Base-by-base conservation (phyloP, 805 yeast species). In the Phaffomyces thermotolerans region DNA sequence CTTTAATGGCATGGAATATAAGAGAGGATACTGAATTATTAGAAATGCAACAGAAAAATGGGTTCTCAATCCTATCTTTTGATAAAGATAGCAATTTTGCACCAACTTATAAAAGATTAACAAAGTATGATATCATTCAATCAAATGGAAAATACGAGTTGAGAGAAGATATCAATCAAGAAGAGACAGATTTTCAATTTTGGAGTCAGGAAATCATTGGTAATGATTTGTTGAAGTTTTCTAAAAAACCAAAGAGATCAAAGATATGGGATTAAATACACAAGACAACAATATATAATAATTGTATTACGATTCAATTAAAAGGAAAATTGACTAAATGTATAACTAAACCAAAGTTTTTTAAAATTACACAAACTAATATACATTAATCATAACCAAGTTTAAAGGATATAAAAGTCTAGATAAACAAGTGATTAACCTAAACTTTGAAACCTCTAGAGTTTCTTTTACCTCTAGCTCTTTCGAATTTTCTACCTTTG, bases 401-500 rank as follows among this genome's bases (percentile, higher is more conserved):
- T 43, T 25, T 29, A 40, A 29, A 34, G 42, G 31, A 14, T 14
- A 34, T 24, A 41, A 40, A 44, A 36, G 10, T 20, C 36, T 15
- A 43, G 22, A 24, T 17, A 41, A 33, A 36, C 31, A 20, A 14
- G 36, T 35, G 43, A 39, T 39, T 55, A 56, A 52, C 55, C 88
- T 91, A 93, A 78, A 93, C 99, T 86, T 93, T 93, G 99, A 93
- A 93, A 80, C 96, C 99, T 84, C 95, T 89, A 62, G 98, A 90
- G 73, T 79, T 84, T 80, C 99, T 83, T 76, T 84, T 95, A 84
- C 99, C 99, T 87, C 99, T 93, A 67, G 97, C 99, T 78, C 93
- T 89, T 84, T 93, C 99, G 84, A 93, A 93, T 80, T 93, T 93
- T 84, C 98, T 93, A 74, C 99, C 99, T 73, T 79, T 89, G 55